Percentiles rank a stretch among this genome's conserved stretches.
These are phyloP conservation scores for Antitrichia curtipendula DNA, from an alignment of 225 moss, liverwort and hornwort genomes.

Conservation along the genomic window DNA sequence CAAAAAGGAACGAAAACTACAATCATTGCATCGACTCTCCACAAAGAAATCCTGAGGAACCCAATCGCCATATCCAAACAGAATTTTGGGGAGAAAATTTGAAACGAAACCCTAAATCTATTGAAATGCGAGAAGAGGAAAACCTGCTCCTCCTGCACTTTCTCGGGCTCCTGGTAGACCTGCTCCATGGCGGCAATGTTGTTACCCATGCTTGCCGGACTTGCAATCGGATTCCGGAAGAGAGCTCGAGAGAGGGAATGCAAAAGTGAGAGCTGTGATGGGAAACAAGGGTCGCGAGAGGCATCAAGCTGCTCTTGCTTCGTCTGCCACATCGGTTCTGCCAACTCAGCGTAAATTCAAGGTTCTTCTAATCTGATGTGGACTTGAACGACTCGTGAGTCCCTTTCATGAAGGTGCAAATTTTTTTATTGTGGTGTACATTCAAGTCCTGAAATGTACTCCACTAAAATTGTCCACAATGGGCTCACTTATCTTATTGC, in stretches of 20 bases:
- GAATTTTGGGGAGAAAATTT: not conserved
- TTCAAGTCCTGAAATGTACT: not conserved
- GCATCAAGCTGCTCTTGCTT: not conserved
- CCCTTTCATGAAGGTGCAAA: not conserved
- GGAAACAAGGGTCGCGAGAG: not conserved
- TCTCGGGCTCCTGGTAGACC: constrained; percentile 25
- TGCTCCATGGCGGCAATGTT: constrained; percentile 35
- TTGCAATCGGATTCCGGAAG: not conserved
- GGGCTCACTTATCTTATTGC: too few species aligned
- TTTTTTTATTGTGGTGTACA: not conserved
- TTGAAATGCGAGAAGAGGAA: not conserved
- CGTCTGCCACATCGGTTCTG: not conserved
- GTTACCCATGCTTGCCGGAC: constrained; percentile 24
- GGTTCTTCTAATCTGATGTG: not conserved
- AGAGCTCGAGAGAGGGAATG: not conserved
- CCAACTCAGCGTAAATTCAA: not conserved
- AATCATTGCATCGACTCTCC: not conserved
- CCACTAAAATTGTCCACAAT: not conserved
- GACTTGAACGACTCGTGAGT: not conserved
- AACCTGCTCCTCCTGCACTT: not conserved
- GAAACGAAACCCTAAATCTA: not conserved
- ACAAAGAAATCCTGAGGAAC: not conserved
- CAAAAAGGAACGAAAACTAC: not conserved
- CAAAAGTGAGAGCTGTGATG: not conserved
- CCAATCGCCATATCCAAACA: not conserved